Evolutionary conservation across 2,329 filamentous ascomycete species (phyloP).

Genomic region (Bipolaris sorokiniana): DNA sequence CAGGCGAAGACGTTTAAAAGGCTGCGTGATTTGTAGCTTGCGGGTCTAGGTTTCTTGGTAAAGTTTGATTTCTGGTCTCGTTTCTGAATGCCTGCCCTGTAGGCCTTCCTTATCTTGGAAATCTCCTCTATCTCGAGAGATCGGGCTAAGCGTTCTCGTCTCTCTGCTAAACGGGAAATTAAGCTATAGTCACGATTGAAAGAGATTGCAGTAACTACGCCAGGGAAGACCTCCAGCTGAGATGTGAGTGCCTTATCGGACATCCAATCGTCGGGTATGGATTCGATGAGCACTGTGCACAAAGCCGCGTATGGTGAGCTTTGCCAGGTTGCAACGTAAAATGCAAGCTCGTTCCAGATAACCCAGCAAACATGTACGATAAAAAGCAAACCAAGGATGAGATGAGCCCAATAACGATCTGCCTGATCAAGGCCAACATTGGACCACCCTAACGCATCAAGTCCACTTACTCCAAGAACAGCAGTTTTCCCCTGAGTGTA

Average conservation of each 20-base stretch:
- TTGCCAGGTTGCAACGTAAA: constrained; percentile 11
- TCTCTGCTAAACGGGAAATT: constrained; percentile 1
- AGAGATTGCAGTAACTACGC: constrained; percentile 7
- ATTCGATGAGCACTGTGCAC: constrained; percentile 16
- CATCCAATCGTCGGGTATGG: constrained; percentile 18
- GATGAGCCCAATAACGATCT: constrained; percentile 22
- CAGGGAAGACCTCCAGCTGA: constrained; percentile 15
- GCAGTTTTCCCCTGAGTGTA: constrained; percentile 17
- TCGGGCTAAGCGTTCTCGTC: constrained; percentile 1
- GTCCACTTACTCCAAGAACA: constrained; percentile 14
- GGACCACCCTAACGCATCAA: constrained; percentile 22
- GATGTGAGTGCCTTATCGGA: constrained; percentile 9
- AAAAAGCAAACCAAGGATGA: constrained; percentile 14
- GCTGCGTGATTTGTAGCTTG: background rate
- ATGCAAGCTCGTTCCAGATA: constrained; percentile 20
- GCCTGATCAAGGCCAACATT: constrained; percentile 19
- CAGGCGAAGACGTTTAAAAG: background rate
- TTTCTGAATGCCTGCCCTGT: background rate
- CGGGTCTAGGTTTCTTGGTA: background rate
- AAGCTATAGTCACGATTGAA: constrained; percentile 17
- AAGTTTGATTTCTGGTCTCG: background rate
- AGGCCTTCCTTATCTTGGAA: constrained; percentile 5
- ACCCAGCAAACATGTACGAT: constrained; percentile 14
- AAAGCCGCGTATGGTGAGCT: constrained; percentile 1
- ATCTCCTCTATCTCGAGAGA: constrained; percentile 12